Conservation (phyloP, 257 asterid genomes). For the Plectranthus barbatus region DNA sequence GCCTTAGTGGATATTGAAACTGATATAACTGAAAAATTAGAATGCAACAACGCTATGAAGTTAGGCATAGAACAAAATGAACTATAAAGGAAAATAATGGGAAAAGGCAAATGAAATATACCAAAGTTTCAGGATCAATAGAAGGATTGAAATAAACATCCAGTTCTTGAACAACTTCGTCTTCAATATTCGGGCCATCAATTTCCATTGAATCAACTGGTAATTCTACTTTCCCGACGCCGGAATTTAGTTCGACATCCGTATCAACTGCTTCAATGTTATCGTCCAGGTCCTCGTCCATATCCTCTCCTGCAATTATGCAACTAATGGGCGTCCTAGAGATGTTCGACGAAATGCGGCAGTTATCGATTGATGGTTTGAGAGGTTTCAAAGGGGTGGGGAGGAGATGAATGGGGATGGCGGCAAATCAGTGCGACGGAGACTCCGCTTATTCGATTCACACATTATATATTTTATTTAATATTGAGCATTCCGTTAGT, state of each 20-base stretch:
- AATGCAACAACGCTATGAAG: neutral
- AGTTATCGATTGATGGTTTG: no score
- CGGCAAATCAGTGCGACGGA: no score
- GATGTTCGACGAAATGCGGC: no score
- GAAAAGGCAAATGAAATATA: neutral
- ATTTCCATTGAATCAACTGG: slow-evolving; percentile 29
- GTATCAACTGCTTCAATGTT: slow-evolving; percentile 18
- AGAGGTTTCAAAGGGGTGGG: no score
- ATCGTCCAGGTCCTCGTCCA: no score
- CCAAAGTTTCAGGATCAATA: slow-evolving; percentile 21
- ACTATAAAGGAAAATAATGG: neutral
- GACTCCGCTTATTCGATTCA: no score
- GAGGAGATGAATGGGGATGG: no score
- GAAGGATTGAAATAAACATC: slow-evolving; percentile 61
- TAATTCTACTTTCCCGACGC: no score
- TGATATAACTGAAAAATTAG: slow-evolving; percentile 41
- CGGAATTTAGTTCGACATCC: slow-evolving; percentile 37
- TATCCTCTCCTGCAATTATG: no score
- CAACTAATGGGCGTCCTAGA: no score
- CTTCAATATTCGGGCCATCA: slow-evolving; percentile 37
- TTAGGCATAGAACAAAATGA: neutral
- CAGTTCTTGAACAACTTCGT: slow-evolving; percentile 59
- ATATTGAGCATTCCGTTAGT: no score
- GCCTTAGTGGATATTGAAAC: slow-evolving; percentile 76
- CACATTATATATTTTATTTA: no score